Base-by-base conservation (phyloP, 2,329 filamentous ascomycete species). In the Dactylellina sp. region DNA sequence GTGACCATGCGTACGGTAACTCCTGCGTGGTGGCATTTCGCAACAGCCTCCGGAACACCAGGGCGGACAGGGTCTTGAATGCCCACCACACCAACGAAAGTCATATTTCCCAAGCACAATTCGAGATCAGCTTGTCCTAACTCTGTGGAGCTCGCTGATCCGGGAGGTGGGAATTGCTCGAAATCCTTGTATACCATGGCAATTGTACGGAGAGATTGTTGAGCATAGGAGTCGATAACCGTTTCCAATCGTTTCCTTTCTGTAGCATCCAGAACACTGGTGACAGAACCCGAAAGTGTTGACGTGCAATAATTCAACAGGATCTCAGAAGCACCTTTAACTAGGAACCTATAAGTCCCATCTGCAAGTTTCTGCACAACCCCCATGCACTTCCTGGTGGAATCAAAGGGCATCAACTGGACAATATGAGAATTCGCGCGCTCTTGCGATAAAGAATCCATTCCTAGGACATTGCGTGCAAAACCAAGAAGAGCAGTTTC, bases 1-100 rank as follows among this genome's bases (percentile, higher is more conserved):
- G 89, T 91, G 44, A 91, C 89, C 89, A 91, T 91, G 77, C 89
- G 88, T 47, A 91, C 89, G 61, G 87, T 84, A 12, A 92, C 89
- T 61, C 89, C 89, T 20, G 89, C 89, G 24, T 84, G 84, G 76
- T 88, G 86, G 75, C 89, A 91, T 78, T 87, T 86, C 65, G 84
- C 82, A 63, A 92, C 90, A 46, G 89, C 89, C 49, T 87, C 85
- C 12, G 86, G 84, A 14, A 92, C 89, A 76, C 89, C 89, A 6
- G 86, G 84, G 62, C 89, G 84, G n/a, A 92, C 85, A 35, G 89
- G 89, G 80, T 92, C 89, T 79, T 91, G 89, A 78, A 92, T 91
- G 76, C 89, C 89, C 50, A 91, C 88, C 40, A 91, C 83, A n/a
- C 88, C 88, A 76, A 92, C 82, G 82, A 92, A 91, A 3, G 86